phyloP scores from a whole-genome alignment of 192 early-diverging fungal species.

The Dissophora ornata region DNA sequence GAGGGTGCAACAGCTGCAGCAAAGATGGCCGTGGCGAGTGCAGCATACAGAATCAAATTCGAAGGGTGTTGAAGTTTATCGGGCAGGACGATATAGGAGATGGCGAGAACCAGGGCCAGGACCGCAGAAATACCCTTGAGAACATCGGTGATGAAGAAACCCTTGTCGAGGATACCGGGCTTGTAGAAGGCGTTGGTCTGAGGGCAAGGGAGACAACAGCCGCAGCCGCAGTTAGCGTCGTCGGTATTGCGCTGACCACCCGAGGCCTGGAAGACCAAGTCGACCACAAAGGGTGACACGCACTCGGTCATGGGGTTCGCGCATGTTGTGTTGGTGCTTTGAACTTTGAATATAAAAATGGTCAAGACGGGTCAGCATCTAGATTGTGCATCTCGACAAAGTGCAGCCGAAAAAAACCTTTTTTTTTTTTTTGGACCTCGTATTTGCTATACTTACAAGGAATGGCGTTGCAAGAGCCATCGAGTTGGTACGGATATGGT shows the following conservation, averaged over 20 bases:
- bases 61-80: slow-evolving; percentile 63
- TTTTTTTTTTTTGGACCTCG: not conserved
- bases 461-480: slow-evolving; percentile 37
- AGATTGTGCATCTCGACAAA: no score
- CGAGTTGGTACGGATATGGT: slow-evolving; percentile 17
- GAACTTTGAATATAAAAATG: slow-evolving; percentile 5
- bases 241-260: slow-evolving; percentile 38
- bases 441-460: slow-evolving; percentile 21
- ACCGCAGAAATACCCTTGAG: slow-evolving; percentile 55
- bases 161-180: slow-evolving; percentile 45
- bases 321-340: slow-evolving; percentile 49
- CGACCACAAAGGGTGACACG: slow-evolving; percentile 54
- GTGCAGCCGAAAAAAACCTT: no score
- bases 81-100: slow-evolving; percentile 61
- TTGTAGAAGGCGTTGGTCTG: slow-evolving; percentile 60
- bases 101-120: slow-evolving; percentile 47
- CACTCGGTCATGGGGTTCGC: slow-evolving; percentile 39
- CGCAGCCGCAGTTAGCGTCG: slow-evolving; percentile 40
- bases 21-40: slow-evolving; percentile 57
- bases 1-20: slow-evolving; percentile 54
- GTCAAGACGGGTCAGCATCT: no score
- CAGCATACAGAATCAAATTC: slow-evolving; percentile 57
- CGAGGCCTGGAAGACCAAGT: slow-evolving; percentile 34
- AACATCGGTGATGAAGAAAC: slow-evolving; percentile 61
- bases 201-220: slow-evolving; percentile 65